A percentile compares a stretch with the other conserved stretches of the same genome.
Evolutionary conservation across 2,329 filamentous ascomycete genomes (phyloP).

Genomic region (Colletotrichum abscissum): DNA sequence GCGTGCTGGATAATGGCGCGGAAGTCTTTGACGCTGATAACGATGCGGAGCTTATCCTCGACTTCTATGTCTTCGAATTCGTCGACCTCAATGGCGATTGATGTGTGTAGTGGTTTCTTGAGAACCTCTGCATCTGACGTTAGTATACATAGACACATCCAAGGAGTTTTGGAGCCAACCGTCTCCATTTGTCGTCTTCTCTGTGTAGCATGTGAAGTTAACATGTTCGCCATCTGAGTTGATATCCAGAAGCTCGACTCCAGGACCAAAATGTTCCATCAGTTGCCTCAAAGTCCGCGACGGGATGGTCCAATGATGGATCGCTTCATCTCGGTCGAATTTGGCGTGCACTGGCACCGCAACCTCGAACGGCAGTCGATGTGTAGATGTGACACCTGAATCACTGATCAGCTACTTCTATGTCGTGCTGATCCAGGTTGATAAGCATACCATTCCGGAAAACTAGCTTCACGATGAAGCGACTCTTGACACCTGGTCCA

Average conservation of each 20-base stretch:
- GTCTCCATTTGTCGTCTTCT: slow-evolving; percentile 77
- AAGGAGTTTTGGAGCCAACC: slow-evolving; percentile 41
- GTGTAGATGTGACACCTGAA: slow-evolving; percentile 78
- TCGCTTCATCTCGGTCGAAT: slow-evolving; percentile 74
- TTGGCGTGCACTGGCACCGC: slow-evolving; percentile 80
- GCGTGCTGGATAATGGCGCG: slow-evolving; percentile 83
- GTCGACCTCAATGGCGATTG: slow-evolving; percentile 79
- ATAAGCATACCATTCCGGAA: slow-evolving; percentile 72
- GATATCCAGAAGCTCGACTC: slow-evolving; percentile 84
- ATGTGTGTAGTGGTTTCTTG: slow-evolving; percentile 84
- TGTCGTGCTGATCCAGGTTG: background rate
- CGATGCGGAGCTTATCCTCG: slow-evolving; percentile 80
- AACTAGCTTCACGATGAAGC: slow-evolving; percentile 78
- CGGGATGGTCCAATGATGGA: slow-evolving; percentile 79
- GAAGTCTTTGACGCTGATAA: slow-evolving; percentile 87
- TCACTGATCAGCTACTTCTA: slow-evolving; percentile 12
- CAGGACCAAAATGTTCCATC: slow-evolving; percentile 83
- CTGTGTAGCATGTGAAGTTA: slow-evolving; percentile 84
- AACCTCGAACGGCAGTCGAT: slow-evolving; percentile 80
- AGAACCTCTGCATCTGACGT: slow-evolving; percentile 67
- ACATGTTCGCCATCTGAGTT: slow-evolving; percentile 79
- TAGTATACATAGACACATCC: slow-evolving; percentile 24
- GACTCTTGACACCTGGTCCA: slow-evolving; percentile 75
- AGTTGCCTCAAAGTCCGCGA: slow-evolving; percentile 78
- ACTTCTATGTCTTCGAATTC: slow-evolving; percentile 82